phyloP scores from a whole-genome alignment of 805 yeast species.

The Candida quercuum region DNA sequence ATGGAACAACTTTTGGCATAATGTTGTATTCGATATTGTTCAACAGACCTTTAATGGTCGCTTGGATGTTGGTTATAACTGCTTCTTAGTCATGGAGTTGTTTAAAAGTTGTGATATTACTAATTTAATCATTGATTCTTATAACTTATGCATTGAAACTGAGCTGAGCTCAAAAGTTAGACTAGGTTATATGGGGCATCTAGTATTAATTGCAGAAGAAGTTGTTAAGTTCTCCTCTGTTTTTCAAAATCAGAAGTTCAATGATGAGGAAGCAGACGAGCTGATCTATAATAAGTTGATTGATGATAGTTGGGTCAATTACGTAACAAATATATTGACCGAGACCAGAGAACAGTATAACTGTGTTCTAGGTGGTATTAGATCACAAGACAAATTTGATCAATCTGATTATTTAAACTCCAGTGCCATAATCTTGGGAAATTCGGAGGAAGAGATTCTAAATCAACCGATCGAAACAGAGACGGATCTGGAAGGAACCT shows the following conservation, averaged over 20 bases:
- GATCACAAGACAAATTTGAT: slow-evolving; percentile 18
- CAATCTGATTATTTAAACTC: slow-evolving; percentile 17
- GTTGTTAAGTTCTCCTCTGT: slow-evolving; percentile 74
- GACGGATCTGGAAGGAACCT: neutral
- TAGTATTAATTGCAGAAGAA: slow-evolving; percentile 91
- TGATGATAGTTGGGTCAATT: slow-evolving; percentile 60
- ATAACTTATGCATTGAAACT: slow-evolving; percentile 49
- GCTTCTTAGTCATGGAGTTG: slow-evolving; percentile 54
- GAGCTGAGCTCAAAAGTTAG: slow-evolving; percentile 61
- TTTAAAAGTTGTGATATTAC: slow-evolving; percentile 58
- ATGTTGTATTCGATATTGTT: slow-evolving; percentile 77
- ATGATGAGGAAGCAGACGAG: slow-evolving; percentile 21
- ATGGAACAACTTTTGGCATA: slow-evolving; percentile 83
- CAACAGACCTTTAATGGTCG: slow-evolving; percentile 79
- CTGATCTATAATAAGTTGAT: slow-evolving; percentile 20
- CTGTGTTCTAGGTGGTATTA: slow-evolving; percentile 72
- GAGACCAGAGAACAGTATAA: slow-evolving; percentile 85
- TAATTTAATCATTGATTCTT: slow-evolving; percentile 59
- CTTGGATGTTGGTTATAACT: slow-evolving; percentile 67
- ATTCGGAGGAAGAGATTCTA: slow-evolving; percentile 22
- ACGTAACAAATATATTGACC: slow-evolving; percentile 68
- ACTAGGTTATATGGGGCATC: slow-evolving; percentile 95
- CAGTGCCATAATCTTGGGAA: slow-evolving; percentile 22
- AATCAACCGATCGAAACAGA: slow-evolving; percentile 13
- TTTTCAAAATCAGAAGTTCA: slow-evolving; percentile 22